Conservation (phyloP, 495 filamentous ascomycete species). For the Aspergillus egyptiacus region DNA sequence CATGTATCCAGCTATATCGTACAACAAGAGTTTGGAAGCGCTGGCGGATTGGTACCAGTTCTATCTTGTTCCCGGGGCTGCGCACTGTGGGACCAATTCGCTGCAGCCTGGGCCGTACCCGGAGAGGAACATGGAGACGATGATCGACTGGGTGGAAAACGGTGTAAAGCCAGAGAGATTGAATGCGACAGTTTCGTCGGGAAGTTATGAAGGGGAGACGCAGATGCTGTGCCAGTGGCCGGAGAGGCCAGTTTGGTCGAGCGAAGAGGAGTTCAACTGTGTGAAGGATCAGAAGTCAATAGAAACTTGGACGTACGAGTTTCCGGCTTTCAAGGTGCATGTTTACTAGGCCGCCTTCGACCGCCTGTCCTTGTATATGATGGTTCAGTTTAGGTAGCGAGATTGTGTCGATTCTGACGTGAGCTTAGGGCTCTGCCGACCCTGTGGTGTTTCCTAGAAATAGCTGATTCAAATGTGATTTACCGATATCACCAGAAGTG, state of each 20-base stretch:
- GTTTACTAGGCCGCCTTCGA: not conserved
- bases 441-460: no score
- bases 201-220: not conserved
- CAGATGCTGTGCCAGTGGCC: conserved; percentile 10
- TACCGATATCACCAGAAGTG: no score
- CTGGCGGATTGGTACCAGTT: conserved; percentile 50
- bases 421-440: no score
- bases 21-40: conserved; percentile 28
- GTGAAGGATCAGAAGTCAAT: not conserved
- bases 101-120: conserved; percentile 2
- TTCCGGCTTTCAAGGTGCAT: conserved; percentile 2
- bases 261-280: not conserved
- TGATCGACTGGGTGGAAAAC: conserved; percentile 7
- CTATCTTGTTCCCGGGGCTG: conserved; percentile 46
- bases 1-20: conserved; percentile 40
- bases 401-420: no score
- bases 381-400: no score
- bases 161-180: not conserved
- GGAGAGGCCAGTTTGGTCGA: not conserved
- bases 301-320: not conserved
- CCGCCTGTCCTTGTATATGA: not conserved
- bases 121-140: conserved; percentile 3
- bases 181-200: conserved; percentile 2
- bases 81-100: conserved; percentile 38
- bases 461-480: no score